Evolutionary conservation across 768 basidiomycete genomes (phyloP).

Genomic region (Suillus decipiens): DNA sequence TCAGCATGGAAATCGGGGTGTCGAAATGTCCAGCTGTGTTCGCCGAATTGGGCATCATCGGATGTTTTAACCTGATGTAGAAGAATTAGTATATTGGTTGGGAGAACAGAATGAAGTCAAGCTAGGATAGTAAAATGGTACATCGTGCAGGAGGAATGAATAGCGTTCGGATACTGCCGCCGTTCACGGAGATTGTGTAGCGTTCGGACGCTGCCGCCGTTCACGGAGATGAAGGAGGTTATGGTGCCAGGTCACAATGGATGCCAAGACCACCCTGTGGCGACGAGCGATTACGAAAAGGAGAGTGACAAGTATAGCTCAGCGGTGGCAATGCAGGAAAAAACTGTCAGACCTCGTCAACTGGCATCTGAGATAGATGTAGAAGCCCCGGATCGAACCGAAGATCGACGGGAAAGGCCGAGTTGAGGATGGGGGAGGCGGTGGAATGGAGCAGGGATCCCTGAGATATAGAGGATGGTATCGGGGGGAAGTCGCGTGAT

Average conservation of each 20-base stretch:
- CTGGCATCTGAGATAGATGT: neutral
- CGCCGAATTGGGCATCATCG: constrained; percentile 74
- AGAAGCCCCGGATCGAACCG: constrained; percentile 3
- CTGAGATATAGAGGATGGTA: neutral
- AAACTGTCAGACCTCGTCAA: neutral
- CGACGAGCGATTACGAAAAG: neutral
- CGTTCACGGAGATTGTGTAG: neutral
- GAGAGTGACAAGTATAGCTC: constrained; percentile 1
- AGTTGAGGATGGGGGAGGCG: neutral
- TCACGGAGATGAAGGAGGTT: constrained; percentile 3
- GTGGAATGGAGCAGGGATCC: neutral
- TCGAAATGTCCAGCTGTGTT: constrained; percentile 57
- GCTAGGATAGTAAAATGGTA: neutral
- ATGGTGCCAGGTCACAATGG: neutral
- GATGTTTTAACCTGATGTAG: constrained; percentile 69
- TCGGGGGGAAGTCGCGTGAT: constrained; percentile 1
- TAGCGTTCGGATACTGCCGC: neutral
- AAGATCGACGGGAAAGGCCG: constrained; percentile 1
- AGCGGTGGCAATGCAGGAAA: neutral
- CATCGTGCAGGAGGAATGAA: neutral
- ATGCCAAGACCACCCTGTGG: neutral
- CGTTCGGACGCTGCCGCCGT: neutral
- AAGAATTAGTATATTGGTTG: neutral
- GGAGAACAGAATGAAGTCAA: neutral
- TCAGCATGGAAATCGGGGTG: constrained; percentile 55